Percentiles rank a stretch among this genome's conserved stretches.
Conservation (phyloP, 495 filamentous ascomycete species). For the Aspergillus sclerotioniger region DNA sequence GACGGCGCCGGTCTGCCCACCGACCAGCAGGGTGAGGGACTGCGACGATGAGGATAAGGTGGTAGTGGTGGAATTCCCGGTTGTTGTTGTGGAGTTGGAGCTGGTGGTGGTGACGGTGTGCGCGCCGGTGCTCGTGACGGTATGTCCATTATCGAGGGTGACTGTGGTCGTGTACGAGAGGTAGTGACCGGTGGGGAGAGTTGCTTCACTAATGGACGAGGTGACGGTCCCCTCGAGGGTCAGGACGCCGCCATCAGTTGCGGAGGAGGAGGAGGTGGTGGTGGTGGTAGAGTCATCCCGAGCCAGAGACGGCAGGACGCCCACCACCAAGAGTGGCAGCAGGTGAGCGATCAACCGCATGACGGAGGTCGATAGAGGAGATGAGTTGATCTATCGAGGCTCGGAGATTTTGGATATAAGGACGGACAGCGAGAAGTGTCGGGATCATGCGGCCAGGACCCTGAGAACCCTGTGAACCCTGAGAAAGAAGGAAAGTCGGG, state of each 20-base stretch:
- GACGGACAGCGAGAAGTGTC: too few species aligned
- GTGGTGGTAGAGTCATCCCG: conserved; percentile 21
- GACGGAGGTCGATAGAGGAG: conserved; percentile 1
- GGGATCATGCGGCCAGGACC: too few species aligned
- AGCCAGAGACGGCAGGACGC: conserved; percentile 4
- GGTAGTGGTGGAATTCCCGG: conserved; percentile 33
- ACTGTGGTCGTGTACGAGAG: conserved; percentile 26
- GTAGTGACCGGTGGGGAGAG: conserved; percentile 34
- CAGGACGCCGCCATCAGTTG: conserved; percentile 15
- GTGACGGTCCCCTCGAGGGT: conserved; percentile 25
- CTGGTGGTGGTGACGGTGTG: conserved; percentile 21
- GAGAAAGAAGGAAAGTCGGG: too few species aligned
- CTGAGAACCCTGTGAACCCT: too few species aligned
- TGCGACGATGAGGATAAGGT: conserved; percentile 20
- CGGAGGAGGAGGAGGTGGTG: too few species aligned
- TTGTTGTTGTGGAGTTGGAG: conserved; percentile 21
- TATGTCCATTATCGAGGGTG: conserved; percentile 15
- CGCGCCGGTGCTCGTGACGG: conserved; percentile 30
- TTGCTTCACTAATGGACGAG: conserved; percentile 24
- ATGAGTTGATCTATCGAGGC: not conserved
- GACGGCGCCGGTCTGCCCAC: conserved; percentile 32
- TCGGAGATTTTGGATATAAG: too few species aligned
- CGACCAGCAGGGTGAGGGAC: conserved; percentile 40
- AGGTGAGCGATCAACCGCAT: conserved; percentile 18
- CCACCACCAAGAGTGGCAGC: conserved; percentile 17